phyloP scores from a whole-genome alignment of 176 grass and related monocot genomes.

The Otatea glauca region DNA sequence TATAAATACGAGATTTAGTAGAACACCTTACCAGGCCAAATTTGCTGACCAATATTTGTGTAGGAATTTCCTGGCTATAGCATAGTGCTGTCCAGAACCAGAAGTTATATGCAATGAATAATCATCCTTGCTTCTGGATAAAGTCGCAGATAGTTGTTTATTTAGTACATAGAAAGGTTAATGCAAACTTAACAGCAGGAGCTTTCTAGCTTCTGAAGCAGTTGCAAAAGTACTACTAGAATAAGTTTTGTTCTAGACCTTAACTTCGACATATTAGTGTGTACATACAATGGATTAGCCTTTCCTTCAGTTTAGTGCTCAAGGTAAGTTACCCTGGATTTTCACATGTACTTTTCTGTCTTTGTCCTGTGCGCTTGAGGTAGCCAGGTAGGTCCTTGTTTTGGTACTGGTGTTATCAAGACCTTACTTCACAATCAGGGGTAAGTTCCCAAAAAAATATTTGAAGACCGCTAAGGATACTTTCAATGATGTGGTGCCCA shows the following conservation, averaged over 20 bases:
- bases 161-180: not conserved
- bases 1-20: not conserved
- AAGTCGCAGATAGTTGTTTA: not conserved
- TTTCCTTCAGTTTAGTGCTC: slow-evolving; percentile 27
- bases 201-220: not conserved
- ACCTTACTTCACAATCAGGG: no score
- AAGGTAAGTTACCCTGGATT: slow-evolving; percentile 11
- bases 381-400: no score
- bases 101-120: not conserved
- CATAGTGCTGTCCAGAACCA: not conserved
- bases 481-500: not conserved
- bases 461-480: slow-evolving; percentile 2
- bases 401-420: no score
- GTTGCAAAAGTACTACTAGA: not conserved
- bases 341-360: not conserved
- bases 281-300: not conserved
- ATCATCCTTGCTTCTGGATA: slow-evolving; percentile 30
- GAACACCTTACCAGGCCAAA: not conserved
- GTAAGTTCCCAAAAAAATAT: no score
- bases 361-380: no score
- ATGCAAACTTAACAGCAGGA: slow-evolving; percentile 3
- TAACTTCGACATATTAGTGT: not conserved
- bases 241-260: not conserved
- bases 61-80: not conserved
- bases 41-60: slow-evolving; percentile 6